Base-by-base conservation (phyloP, 257 asterid species). In the Gentiana straminea region DNA sequence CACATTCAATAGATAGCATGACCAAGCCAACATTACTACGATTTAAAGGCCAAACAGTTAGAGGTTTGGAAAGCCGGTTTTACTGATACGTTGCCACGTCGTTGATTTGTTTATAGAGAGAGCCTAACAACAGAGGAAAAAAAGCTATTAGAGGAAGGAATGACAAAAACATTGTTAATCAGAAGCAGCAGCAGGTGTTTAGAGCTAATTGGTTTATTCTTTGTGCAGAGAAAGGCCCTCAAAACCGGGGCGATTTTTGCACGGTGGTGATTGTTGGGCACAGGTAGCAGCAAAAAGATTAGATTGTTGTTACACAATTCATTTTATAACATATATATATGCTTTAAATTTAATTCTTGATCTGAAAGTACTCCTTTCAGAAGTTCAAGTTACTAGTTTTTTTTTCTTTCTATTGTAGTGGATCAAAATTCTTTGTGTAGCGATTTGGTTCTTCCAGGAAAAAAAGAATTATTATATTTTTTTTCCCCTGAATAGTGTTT, bases 21-120 rank as follows among this genome's bases (percentile, higher is more conserved):
- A 58, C 68, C 52, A 86, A 79, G 63, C 74, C 86, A 2, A 89
- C 68, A 69, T 85, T 92, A 47, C 79, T 83, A 56, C 79, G 79
- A 80, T 81, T 86, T 64, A 75, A 79, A 78, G 97, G 94, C 38
- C 94, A 89, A 48, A 75, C 97, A 13, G 59, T 65, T 67, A 59
- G 73, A 59, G 83, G 93, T 61, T 59, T 75, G 39, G 79, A 61
- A 57, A 67, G 64, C 68, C 66, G 76, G 59, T 75, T 55, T 60
- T 52, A 70, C 49, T 66, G 70, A 78, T 63, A 47, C 11, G 70
- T 62, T 66, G 63, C 33, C 58, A 60, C 12, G 46, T 13, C 64
- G 58, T 61, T 67, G 64, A 68, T 60, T 68, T 69, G 72, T 71
- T 59, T 70, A 73, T 47, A 72, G 66, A 71, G 66, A 71, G 72